Base-by-base conservation (phyloP, 2,329 filamentous ascomycete genomes). In the Penicillium sp. region DNA sequence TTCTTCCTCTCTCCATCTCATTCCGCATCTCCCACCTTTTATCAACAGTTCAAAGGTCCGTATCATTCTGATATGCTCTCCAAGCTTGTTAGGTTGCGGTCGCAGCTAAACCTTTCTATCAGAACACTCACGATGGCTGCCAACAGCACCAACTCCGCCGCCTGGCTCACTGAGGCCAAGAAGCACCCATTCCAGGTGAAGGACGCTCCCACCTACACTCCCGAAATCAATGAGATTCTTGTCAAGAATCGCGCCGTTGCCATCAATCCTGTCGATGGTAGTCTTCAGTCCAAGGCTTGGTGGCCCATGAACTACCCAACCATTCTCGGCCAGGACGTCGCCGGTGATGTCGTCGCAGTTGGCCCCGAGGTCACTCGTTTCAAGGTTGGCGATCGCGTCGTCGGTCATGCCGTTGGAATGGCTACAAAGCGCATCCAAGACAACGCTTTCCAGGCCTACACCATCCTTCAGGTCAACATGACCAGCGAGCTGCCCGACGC, bases 241-340 rank as follows among this genome's bases (percentile, higher is more conserved):
- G 85, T 64, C 36, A 49, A 48, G 10, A 59, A 60, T 42, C 58
- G 51, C 27, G 58, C 63, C 5, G 49, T 62, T 24, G 63, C 62
- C 41, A 49, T 62, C 46, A 60, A 60, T 38, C 59, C 63, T 2
- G 54, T 65, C 34, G 63, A 65, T 43, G 40, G 47, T 13, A 48
- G 43, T 27, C 41, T 56, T 6, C 58, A 58, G 39, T 16, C 24
- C 5, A 48, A 36, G 11, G 53, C 49, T 5, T 52, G 44, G 44
- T 56, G 40, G 44, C 55, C 50, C 10, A 50, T 59, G 22, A 50
- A 48, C n/a, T 47, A 47, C 16, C 73, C 73, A 0, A 60, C 64
- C 5, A 65, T 76, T 22, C 60, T 76, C n/a, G 78, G 78, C 5
- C 65, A 61, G 16, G 78, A 80, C 55, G 69, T 78, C 10, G 75